A percentile compares a stretch with the other conserved stretches of the same genome.
These are phyloP conservation scores for Scedosporium boydii DNA, from an alignment of 2,329 filamentous ascomycete genomes.

Conservation along the genomic window DNA sequence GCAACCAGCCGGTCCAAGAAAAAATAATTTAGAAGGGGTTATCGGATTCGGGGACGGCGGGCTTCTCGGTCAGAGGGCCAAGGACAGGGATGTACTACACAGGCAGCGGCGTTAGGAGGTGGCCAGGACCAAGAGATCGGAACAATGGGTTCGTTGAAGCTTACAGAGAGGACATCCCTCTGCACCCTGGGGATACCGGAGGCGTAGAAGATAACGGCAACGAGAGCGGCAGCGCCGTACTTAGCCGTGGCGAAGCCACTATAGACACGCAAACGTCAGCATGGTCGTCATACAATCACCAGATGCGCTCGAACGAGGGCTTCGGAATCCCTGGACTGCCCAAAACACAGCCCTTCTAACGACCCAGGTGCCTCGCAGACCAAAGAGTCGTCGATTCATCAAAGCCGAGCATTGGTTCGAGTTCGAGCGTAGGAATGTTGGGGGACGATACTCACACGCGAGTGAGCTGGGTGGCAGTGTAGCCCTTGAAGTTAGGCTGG, in stretches of 20 bases:
- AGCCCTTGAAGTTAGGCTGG: constrained; percentile 45
- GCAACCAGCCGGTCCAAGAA: neutral
- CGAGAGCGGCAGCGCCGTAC: constrained; percentile 48
- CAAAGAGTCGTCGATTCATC: neutral
- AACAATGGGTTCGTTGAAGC: constrained; percentile 10
- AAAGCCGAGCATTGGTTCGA: no score
- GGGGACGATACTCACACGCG: constrained; percentile 38
- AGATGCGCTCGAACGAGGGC: neutral
- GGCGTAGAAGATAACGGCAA: constrained; percentile 49
- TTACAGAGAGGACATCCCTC: constrained; percentile 48
- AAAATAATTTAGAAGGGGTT: constrained; percentile 36
- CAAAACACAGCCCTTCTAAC: no score
- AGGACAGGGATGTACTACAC: constrained; percentile 46
- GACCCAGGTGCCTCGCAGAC: no score
- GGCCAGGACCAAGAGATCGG: neutral
- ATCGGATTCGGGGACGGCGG: constrained; percentile 47
- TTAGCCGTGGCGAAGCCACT: constrained; percentile 43
- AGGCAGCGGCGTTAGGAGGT: constrained; percentile 14
- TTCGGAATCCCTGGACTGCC: neutral
- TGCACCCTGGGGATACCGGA: constrained; percentile 54
- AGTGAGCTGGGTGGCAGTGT: constrained; percentile 36
- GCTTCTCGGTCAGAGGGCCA: constrained; percentile 38
- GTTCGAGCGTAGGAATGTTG: neutral
- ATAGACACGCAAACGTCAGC: constrained; percentile 1
- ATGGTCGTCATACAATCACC: neutral